Conservation (phyloP, 2,329 filamentous ascomycete genomes). For the Clonostachys chloroleuca region DNA sequence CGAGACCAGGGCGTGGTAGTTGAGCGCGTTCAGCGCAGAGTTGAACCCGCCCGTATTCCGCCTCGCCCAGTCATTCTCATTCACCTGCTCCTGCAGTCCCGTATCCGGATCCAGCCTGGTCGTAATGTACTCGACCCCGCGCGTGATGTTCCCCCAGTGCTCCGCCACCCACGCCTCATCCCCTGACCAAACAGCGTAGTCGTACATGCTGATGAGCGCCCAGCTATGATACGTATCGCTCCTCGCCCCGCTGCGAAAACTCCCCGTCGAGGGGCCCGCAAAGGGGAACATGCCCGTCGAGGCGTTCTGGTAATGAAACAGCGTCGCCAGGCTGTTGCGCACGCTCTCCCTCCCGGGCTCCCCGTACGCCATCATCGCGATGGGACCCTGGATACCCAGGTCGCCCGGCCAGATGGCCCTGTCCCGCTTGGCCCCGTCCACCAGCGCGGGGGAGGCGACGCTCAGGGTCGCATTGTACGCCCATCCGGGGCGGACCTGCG, state of each 20-base stretch:
- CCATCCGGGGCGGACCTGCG: slow-evolving; percentile 34
- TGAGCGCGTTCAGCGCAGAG: slow-evolving; percentile 20
- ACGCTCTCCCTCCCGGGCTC: slow-evolving; percentile 23
- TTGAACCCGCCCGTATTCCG: slow-evolving; percentile 19
- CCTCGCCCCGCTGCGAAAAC: background rate
- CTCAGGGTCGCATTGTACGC: slow-evolving; percentile 23
- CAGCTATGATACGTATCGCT: slow-evolving; percentile 23
- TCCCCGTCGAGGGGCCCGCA: background rate
- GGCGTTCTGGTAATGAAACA: slow-evolving; percentile 26
- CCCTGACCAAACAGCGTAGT: slow-evolving; percentile 41
- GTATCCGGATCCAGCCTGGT: slow-evolving; percentile 3
- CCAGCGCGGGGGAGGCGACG: slow-evolving; percentile 20
- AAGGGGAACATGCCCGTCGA: background rate
- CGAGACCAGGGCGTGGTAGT: slow-evolving; percentile 18
- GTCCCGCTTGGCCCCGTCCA: slow-evolving; percentile 52
- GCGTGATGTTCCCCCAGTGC: slow-evolving; percentile 28
- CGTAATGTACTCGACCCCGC: background rate
- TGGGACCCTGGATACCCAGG: slow-evolving; percentile 39
- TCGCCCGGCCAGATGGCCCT: slow-evolving; percentile 54
- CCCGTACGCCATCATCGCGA: slow-evolving; percentile 2
- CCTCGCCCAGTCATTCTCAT: slow-evolving; percentile 20
- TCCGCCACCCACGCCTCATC: slow-evolving; percentile 31
- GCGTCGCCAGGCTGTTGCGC: slow-evolving; percentile 35
- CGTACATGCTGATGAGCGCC: slow-evolving; percentile 45
- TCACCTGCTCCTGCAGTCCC: slow-evolving; percentile 8